Conservation (phyloP, 495 filamentous ascomycete species). For the Tuber calosporum region DNA sequence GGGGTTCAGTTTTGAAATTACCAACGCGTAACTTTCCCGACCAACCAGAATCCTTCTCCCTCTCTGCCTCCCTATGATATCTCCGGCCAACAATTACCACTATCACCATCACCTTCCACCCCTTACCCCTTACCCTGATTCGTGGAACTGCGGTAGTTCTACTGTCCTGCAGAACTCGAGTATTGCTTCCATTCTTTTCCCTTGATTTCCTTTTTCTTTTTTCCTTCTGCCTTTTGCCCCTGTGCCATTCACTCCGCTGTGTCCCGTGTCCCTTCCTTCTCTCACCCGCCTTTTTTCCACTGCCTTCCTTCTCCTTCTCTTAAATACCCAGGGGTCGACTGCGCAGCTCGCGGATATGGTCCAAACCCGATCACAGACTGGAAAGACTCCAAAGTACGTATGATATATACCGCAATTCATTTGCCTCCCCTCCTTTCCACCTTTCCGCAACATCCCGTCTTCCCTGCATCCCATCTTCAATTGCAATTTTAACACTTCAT, state of each 20-base stretch:
- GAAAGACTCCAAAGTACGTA: slow-evolving; percentile 51
- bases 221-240: not conserved
- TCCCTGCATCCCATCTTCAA: not conserved
- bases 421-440: not conserved
- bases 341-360: not conserved
- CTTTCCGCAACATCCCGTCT: not conserved
- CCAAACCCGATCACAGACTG: slow-evolving; percentile 38
- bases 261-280: not conserved
- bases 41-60: not conserved
- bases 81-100: not conserved
- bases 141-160: not conserved
- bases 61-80: not conserved
- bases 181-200: not conserved
- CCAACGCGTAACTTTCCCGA: not conserved
- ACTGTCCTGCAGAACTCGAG: not conserved
- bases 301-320: not conserved
- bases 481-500: not conserved
- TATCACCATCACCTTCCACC: not conserved
- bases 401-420: slow-evolving; percentile 4
- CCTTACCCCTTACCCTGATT: not conserved
- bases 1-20: not conserved
- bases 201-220: not conserved
- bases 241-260: not conserved
- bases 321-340: not conserved
- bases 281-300: not conserved